Conservation (phyloP, 495 filamentous ascomycete species). For the Zalerion maritima region DNA sequence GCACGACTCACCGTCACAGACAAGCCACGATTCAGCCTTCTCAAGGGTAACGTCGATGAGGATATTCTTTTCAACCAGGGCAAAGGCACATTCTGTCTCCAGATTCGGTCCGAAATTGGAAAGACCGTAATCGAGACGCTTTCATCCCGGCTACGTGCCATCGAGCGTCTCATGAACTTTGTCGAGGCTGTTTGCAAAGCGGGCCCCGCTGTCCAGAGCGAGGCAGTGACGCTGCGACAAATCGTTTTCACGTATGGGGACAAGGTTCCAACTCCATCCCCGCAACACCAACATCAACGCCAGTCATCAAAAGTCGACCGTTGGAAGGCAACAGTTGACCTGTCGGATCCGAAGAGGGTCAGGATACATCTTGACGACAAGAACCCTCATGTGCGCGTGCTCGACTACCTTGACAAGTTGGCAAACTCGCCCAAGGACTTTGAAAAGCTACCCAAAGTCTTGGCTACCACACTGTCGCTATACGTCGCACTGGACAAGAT, state of each 20-base stretch:
- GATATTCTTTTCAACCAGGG: conserved; percentile 43
- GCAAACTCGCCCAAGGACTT: conserved; percentile 37
- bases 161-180: conserved; percentile 51
- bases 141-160: conserved; percentile 37
- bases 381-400: conserved; percentile 66
- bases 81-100: conserved; percentile 44
- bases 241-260: conserved; percentile 48
- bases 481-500: conserved; percentile 47
- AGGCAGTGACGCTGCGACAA: conserved; percentile 42
- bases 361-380: conserved; percentile 40
- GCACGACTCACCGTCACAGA: conserved; percentile 23
- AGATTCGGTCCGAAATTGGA: conserved; percentile 42
- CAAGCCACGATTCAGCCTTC: conserved; percentile 26
- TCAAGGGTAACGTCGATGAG: conserved; percentile 37
- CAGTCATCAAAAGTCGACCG: conserved; percentile 1
- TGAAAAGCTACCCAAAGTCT: conserved; percentile 19
- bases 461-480: conserved; percentile 49
- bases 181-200: conserved; percentile 43
- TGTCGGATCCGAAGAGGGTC: conserved; percentile 18
- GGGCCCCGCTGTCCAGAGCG: conserved; percentile 32
- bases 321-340: conserved; percentile 27
- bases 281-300: conserved; percentile 1
- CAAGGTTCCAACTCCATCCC: conserved; percentile 10
- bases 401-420: conserved; percentile 43
- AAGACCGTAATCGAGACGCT: conserved; percentile 38